Conservation (phyloP, 148 eudicot species). For the Rhododendron vialii region DNA sequence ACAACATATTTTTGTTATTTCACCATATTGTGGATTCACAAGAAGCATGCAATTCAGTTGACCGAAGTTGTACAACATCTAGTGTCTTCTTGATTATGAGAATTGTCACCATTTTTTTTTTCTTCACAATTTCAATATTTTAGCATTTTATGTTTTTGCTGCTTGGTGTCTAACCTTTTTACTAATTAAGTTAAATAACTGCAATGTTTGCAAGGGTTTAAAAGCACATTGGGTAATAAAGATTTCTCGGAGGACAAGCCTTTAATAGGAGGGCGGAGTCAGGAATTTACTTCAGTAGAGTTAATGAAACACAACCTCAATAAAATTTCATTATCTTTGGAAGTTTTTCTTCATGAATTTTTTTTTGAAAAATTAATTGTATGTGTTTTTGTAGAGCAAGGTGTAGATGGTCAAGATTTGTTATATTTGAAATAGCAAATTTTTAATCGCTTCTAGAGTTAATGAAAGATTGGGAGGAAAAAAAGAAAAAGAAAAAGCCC, state of each 20-base stretch:
- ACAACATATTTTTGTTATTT: not conserved
- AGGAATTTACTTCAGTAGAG: not conserved
- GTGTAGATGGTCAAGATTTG: not conserved
- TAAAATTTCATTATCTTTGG: not conserved
- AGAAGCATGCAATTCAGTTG: constrained; percentile 10
- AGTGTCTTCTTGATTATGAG: not conserved
- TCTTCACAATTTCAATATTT: not conserved
- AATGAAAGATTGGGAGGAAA: not conserved
- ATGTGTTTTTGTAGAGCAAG: not conserved
- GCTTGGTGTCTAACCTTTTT: not conserved
- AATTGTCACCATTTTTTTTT: not conserved
- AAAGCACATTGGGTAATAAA: constrained; percentile 4
- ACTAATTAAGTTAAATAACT: constrained; percentile 8
- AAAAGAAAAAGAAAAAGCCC: not conserved
- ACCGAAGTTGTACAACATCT: not conserved
- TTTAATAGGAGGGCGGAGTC: not conserved
- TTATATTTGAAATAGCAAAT: not conserved
- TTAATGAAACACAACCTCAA: not conserved
- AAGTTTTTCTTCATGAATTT: not conserved
- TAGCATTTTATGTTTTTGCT: not conserved
- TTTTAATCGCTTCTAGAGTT: not conserved
- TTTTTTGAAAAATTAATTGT: not conserved
- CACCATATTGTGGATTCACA: not conserved
- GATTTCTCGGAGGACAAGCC: not conserved
- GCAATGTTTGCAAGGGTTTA: constrained; percentile 6